Percentiles rank a stretch among this genome's conserved stretches.
These are phyloP conservation scores for Eremomyces bilateralis DNA, from an alignment of 495 filamentous ascomycete species.

Conservation along the genomic window DNA sequence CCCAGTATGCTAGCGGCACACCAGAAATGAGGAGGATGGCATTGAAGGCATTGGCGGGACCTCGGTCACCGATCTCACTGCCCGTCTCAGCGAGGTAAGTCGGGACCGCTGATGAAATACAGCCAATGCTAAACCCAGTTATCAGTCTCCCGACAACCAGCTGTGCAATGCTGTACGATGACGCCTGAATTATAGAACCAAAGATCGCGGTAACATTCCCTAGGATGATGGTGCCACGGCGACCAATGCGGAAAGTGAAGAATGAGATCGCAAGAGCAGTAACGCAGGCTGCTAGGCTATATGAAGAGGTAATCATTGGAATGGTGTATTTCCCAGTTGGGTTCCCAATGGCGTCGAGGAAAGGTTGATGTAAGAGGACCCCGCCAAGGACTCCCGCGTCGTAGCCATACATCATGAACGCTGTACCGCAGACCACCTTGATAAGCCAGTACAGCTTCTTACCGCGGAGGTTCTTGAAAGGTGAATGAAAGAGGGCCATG, in stretches of 20 bases:
- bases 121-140: constrained; percentile 14
- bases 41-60: constrained; percentile 11
- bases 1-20: constrained; percentile 13
- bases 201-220: constrained; percentile 11
- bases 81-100: constrained; percentile 5
- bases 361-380: constrained; percentile 17
- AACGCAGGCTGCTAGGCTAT: constrained; percentile 18
- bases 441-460: constrained; percentile 8
- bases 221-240: constrained; percentile 8
- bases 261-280: constrained; percentile 13
- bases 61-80: constrained; percentile 10
- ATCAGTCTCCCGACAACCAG: constrained; percentile 15
- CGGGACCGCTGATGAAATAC: constrained; percentile 3
- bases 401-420: constrained; percentile 16
- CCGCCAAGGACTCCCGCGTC: constrained; percentile 24
- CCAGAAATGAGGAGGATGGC: constrained; percentile 8
- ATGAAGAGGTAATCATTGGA: constrained; percentile 19
- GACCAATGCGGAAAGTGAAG: constrained; percentile 9
- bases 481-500: constrained; percentile 5
- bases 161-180: constrained; percentile 11
- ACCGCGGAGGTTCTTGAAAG: constrained; percentile 4
- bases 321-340: constrained; percentile 17
- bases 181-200: constrained; percentile 14
- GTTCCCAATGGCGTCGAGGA: constrained; percentile 18
- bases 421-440: constrained; percentile 9